Conservation (phyloP, 495 filamentous ascomycete genomes). For the Penicillium silybi region DNA sequence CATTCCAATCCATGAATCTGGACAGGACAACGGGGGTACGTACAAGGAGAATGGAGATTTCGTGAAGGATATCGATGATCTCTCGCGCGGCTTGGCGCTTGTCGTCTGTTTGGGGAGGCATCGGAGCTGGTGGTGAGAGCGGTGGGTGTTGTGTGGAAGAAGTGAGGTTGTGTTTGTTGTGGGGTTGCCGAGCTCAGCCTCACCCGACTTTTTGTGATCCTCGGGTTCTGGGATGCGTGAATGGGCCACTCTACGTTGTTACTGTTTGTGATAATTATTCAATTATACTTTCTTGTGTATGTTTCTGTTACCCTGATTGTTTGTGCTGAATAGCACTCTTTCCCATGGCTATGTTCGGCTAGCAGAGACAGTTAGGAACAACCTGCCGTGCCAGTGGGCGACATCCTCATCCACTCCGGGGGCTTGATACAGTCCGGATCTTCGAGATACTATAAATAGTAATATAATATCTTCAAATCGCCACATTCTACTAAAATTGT, state of each 20-base stretch:
- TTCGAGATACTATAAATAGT: too few relatives aligned
- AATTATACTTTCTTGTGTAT: too few relatives aligned
- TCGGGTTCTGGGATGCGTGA: not conserved
- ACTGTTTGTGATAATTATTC: too few relatives aligned
- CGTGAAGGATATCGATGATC: constrained; percentile 91
- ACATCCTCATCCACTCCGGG: too few relatives aligned
- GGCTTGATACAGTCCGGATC: too few relatives aligned
- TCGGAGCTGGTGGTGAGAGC: not conserved
- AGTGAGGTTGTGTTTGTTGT: not conserved
- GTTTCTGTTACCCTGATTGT: too few relatives aligned
- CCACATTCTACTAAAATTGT: not conserved
- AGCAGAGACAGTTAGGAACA: too few relatives aligned
- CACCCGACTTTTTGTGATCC: not conserved
- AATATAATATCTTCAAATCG: too few relatives aligned
- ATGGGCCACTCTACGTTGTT: too few relatives aligned
- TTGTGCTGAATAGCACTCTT: too few relatives aligned
- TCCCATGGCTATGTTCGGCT: too few relatives aligned
- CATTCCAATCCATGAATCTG: not conserved
- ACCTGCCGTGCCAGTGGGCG: too few relatives aligned
- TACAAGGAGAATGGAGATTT: constrained; percentile 88
- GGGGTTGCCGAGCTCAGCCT: not conserved
- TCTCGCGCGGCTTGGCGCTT: constrained; percentile 92
- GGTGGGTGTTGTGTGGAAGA: not conserved
- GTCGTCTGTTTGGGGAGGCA: constrained; percentile 35
- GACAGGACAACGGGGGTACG: constrained; percentile 9